Percentiles rank a stretch among this genome's conserved stretches.
phyloP scores from a whole-genome alignment of 1,139 yeast genomes.

The Diutina mesorugosa region DNA sequence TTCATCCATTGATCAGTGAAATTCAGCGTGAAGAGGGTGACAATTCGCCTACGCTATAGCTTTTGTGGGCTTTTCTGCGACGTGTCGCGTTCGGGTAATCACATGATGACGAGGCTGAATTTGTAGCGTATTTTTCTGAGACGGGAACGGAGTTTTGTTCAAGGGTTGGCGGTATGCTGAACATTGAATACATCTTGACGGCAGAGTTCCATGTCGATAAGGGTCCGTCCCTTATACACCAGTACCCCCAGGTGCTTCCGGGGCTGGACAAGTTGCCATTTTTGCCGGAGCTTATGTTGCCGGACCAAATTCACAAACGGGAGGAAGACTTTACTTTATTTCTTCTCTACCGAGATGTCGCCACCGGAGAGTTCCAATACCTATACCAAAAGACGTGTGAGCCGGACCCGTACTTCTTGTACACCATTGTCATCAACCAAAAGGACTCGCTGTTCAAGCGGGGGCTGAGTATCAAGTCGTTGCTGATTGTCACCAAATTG shows the following conservation, averaged over 20 bases:
- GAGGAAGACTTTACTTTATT: slow-evolving; percentile 50
- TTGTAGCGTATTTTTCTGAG: background rate
- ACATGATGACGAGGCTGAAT: background rate
- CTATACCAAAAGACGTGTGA: slow-evolving; percentile 20
- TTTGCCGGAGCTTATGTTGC: slow-evolving; percentile 49
- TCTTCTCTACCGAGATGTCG: slow-evolving; percentile 28
- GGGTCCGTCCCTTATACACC: slow-evolving; percentile 39
- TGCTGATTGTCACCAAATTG: slow-evolving; percentile 39
- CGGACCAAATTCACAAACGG: slow-evolving; percentile 48
- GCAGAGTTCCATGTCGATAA: slow-evolving; percentile 49
- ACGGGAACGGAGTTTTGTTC: background rate
- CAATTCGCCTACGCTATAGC: background rate
- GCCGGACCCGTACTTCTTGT: slow-evolving; percentile 33
- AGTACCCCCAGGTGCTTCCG: slow-evolving; percentile 33
- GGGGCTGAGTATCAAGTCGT: slow-evolving; percentile 44
- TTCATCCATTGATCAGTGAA: background rate
- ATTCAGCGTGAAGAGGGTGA: background rate
- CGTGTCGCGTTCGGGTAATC: background rate
- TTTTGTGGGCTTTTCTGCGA: background rate
- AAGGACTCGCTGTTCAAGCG: slow-evolving; percentile 33
- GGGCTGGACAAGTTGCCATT: slow-evolving; percentile 26
- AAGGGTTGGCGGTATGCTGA: slow-evolving; percentile 8
- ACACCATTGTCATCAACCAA: slow-evolving; percentile 42
- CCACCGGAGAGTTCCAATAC: slow-evolving; percentile 30
- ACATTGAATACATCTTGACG: slow-evolving; percentile 32